A percentile compares a stretch with the other conserved stretches of the same genome.
Evolutionary conservation across 768 basidiomycete species (phyloP).

Genomic region (Saitozyma podzolica): DNA sequence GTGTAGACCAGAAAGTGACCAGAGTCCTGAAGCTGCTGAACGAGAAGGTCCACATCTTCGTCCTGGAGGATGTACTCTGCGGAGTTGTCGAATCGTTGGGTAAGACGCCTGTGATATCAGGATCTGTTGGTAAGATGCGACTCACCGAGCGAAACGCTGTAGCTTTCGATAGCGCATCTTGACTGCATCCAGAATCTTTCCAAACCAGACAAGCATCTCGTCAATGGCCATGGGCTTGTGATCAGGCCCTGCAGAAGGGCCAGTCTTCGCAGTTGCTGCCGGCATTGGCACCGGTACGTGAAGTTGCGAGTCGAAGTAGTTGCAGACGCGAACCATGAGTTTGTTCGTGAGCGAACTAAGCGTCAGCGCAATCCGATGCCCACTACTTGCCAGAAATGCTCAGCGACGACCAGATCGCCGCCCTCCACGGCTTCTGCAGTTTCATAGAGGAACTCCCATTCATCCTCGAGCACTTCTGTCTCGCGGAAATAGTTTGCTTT

Average conservation of each 20-base stretch:
- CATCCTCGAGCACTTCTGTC: constrained; percentile 93
- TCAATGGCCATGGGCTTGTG: constrained; percentile 65
- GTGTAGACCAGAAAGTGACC: constrained; percentile 96
- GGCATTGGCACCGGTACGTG: constrained; percentile 54
- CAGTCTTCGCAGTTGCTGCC: constrained; percentile 8
- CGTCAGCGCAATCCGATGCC: background rate
- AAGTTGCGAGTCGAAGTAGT: constrained; percentile 93
- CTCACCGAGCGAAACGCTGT: constrained; percentile 84
- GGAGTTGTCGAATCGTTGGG: constrained; percentile 76
- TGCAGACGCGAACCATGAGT: constrained; percentile 85
- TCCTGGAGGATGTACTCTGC: constrained; percentile 43
- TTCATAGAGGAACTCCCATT: constrained; percentile 92
- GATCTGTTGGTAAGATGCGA: background rate
- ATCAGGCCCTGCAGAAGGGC: constrained; percentile 2
- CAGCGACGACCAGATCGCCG: constrained; percentile 87
- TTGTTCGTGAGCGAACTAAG: constrained; percentile 84
- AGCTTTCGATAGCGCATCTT: constrained; percentile 88
- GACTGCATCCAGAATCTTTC: constrained; percentile 89
- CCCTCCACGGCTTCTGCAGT: constrained; percentile 83
- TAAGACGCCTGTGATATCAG: constrained; percentile 52
- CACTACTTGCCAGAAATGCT: constrained; percentile 80
- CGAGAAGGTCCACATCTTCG: constrained; percentile 40
- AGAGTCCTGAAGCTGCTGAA: constrained; percentile 72
- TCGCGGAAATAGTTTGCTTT: constrained; percentile 96
- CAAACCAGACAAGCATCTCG: constrained; percentile 84